Evolutionary conservation across 768 basidiomycete species (phyloP).

Genomic region (Lactifluus volemus): DNA sequence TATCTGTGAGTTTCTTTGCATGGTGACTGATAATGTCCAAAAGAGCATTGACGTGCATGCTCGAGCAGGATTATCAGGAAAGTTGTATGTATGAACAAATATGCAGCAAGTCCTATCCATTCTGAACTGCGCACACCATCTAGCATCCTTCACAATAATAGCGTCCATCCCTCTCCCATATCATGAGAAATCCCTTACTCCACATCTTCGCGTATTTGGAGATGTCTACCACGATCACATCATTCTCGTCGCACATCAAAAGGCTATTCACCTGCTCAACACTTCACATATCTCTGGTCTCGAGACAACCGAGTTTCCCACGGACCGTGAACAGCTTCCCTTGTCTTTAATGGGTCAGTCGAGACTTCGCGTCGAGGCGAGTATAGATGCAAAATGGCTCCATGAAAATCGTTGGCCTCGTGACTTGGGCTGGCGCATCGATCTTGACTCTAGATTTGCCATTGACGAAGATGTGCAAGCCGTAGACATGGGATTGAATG

Average conservation of each 20-base stretch:
- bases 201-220: slow-evolving; percentile 37
- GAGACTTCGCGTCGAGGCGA: not conserved
- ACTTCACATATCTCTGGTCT: slow-evolving; percentile 1
- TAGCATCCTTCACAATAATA: slow-evolving; percentile 61
- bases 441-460: not conserved
- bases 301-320: slow-evolving; percentile 3
- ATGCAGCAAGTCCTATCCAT: not conserved
- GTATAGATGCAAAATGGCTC: not conserved
- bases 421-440: slow-evolving; percentile 5
- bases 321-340: not conserved
- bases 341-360: not conserved
- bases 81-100: slow-evolving; percentile 42
- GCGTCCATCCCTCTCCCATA: slow-evolving; percentile 39
- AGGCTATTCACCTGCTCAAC: slow-evolving; percentile 6
- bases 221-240: slow-evolving; percentile 41
- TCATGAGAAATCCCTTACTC: slow-evolving; percentile 18
- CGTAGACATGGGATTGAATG: slow-evolving; percentile 14
- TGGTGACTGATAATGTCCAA: not conserved
- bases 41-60: not conserved
- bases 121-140: not conserved
- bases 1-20: slow-evolving; percentile 40
- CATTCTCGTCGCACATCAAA: slow-evolving; percentile 28
- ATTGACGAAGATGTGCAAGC: not conserved
- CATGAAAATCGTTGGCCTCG: not conserved
- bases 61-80: slow-evolving; percentile 60